Conservation (phyloP, 305 asterid genomes). For the Rubia tinctorum region DNA sequence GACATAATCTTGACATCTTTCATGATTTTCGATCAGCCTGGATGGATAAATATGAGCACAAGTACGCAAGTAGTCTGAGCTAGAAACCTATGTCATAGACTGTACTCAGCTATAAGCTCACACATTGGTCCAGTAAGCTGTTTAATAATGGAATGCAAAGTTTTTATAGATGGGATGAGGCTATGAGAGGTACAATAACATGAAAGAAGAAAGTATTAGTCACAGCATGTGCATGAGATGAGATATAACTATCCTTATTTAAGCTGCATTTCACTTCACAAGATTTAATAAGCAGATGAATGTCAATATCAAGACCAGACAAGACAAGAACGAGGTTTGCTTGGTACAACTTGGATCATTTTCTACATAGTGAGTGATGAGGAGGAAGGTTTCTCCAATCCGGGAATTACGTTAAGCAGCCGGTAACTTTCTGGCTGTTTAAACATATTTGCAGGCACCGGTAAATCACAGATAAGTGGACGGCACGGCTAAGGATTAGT, state of each 20-base stretch:
- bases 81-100: neutral
- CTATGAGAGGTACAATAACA: neutral
- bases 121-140: constrained; percentile 8
- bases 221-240: neutral
- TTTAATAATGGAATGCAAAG: neutral
- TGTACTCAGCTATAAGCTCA: constrained; percentile 7
- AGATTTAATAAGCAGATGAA: neutral
- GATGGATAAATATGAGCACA: neutral
- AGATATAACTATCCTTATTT: neutral
- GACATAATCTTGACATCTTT: constrained; percentile 2
- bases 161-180: neutral
- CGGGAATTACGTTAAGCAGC: neutral
- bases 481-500: neutral
- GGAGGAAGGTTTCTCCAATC: neutral
- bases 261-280: neutral
- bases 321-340: neutral
- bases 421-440: neutral
- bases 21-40: neutral
- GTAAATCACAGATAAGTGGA: too few relatives aligned
- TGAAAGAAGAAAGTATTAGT: neutral
- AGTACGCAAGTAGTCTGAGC: neutral
- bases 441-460: neutral
- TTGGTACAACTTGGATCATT: neutral
- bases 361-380: neutral
- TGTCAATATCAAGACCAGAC: neutral